Evolutionary conservation across 257 asterid species (phyloP), one percentile per base, ranked within the genome.

Genomic region (Verbena officinalis): DNA sequence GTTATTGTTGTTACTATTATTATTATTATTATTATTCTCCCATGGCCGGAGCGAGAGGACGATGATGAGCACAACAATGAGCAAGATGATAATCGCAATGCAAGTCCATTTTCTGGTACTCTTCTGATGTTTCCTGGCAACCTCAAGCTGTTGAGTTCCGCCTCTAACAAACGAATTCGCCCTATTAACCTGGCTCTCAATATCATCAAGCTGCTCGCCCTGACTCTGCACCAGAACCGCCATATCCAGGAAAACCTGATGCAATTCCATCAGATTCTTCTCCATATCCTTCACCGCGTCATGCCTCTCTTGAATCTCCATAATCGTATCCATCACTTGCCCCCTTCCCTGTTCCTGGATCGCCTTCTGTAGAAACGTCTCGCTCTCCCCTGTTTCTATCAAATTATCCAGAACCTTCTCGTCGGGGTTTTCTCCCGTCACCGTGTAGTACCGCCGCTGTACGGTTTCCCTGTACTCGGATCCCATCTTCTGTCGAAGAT

Each of bases 291-390:
- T 82, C 42, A 82, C 92, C 17, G 87, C 95, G 19, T 82, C 95
- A 64, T 82, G 92, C 64, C 95, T 63, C 57, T 86, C 95, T 39
- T 77, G 86, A 55, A 81, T 81, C 80, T 86, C 95, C 84, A 80
- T 55, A 0, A 81, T 68, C 13, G 90, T 77, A 17, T 81, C 90
- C 88, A 83, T 73, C 36, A 86, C 88, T 75, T 81, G 84, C 23
- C 91, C 95, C 61, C 95, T 74, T 49, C 95, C 95, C 76, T 84
- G 95, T 73, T 82, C 71, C 74, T 82, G 89, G n/a, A 86, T 86
- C 73, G 95, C 95, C 84, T 84, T 84, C 80, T 84, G 91, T 17
- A 86, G 57, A 21, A 86, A 84, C 10, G 79, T 75, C 73, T 83
- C 89, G 59, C 89, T 80, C 59, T 83, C 77, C 4, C 86, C 86